Conservation (phyloP, 805 yeast species). For the Torulaspora gathmanii region DNA sequence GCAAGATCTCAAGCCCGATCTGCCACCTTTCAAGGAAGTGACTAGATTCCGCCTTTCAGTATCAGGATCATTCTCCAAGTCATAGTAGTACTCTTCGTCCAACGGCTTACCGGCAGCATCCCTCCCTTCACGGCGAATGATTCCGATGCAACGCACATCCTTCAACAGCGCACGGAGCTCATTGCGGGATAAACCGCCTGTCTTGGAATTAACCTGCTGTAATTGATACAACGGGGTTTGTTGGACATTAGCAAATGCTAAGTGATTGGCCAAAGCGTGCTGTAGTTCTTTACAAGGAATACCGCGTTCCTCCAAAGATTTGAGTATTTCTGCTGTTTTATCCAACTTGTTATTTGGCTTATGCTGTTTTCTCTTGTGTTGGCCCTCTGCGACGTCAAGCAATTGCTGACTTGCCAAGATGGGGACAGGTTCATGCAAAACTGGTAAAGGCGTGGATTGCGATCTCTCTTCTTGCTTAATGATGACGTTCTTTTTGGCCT, state of each 20-base stretch:
- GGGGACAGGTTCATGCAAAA: background rate
- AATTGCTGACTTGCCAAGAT: conserved; percentile 1
- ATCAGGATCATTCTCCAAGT: conserved; percentile 77
- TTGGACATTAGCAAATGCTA: conserved; percentile 83
- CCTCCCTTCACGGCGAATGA: conserved; percentile 81
- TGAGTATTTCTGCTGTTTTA: conserved; percentile 2
- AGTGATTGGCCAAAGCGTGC: conserved; percentile 69
- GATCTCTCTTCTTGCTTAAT: background rate
- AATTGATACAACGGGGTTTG: conserved; percentile 81
- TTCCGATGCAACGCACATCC: conserved; percentile 64
- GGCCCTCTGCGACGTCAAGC: conserved; percentile 15
- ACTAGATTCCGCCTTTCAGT: conserved; percentile 64
- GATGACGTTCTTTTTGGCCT: background rate
- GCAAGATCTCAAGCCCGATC: conserved; percentile 78
- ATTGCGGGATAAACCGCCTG: conserved; percentile 42
- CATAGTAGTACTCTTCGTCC: conserved; percentile 91
- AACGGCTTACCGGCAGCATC: conserved; percentile 95
- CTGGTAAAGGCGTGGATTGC: background rate
- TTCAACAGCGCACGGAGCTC: conserved; percentile 45
- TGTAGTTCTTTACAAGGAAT: conserved; percentile 48
- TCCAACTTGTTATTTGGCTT: background rate
- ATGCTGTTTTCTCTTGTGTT: conserved; percentile 7
- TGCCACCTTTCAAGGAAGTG: conserved; percentile 68
- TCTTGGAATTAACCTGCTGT: conserved; percentile 54
- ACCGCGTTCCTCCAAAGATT: conserved; percentile 26